A percentile compares a stretch with the other conserved stretches of the same genome.
phyloP scores from a whole-genome alignment of 805 yeast genomes.

The Zygosaccharomyces siamensis region DNA sequence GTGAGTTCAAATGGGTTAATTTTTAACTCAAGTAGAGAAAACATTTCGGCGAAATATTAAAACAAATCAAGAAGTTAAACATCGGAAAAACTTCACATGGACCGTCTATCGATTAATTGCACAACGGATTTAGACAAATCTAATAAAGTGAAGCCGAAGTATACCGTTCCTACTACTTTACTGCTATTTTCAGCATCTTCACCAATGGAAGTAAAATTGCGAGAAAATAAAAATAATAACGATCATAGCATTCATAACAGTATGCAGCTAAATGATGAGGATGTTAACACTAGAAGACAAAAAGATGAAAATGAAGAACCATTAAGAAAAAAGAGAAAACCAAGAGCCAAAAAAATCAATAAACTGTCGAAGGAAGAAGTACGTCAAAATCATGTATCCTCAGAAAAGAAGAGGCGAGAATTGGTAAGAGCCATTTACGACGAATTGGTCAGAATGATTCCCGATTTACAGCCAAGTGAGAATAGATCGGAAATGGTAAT shows the following conservation, averaged over 20 bases:
- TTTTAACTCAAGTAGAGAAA: too few relatives aligned
- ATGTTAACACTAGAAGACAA: background rate
- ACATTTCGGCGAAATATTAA: too few relatives aligned
- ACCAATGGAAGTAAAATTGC: background rate
- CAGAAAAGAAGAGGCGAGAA: slow-evolving; percentile 82
- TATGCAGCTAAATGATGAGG: background rate
- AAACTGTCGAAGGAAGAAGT: slow-evolving; percentile 35
- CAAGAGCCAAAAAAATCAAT: slow-evolving; percentile 13
- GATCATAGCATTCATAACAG: background rate
- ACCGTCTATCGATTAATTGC: too few relatives aligned
- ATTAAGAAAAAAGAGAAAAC: slow-evolving; percentile 15
- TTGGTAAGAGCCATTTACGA: slow-evolving; percentile 82
- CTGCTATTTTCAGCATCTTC: background rate
- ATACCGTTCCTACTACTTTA: background rate
- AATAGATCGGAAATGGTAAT: slow-evolving; percentile 77
- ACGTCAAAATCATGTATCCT: slow-evolving; percentile 69
- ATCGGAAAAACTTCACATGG: too few relatives aligned
- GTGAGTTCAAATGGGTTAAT: too few relatives aligned
- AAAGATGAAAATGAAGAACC: slow-evolving; percentile 6
- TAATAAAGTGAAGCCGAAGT: background rate
- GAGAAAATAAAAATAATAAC: background rate
- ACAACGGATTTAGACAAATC: background rate
- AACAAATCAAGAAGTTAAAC: too few relatives aligned
- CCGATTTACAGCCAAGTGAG: slow-evolving; percentile 62
- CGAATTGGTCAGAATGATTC: slow-evolving; percentile 67